These are phyloP conservation scores for Yamadazyma olivae DNA, from an alignment of 805 yeast genomes.

Conservation along the genomic window DNA sequence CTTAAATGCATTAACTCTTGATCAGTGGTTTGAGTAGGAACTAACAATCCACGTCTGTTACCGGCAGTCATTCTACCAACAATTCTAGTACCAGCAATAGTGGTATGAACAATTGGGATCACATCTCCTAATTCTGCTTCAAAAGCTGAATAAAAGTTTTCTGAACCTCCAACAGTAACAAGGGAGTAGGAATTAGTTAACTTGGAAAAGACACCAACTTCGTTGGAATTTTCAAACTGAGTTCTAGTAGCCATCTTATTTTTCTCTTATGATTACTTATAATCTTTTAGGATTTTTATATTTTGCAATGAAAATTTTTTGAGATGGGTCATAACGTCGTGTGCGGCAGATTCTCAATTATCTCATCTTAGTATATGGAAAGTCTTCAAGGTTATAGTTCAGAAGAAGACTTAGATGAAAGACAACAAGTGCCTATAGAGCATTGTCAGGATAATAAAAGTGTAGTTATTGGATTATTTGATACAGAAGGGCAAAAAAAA, in stretches of 20 bases:
- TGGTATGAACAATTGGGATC: conserved; percentile 93
- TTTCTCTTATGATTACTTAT: too few species aligned
- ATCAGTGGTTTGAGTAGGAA: conserved; percentile 97
- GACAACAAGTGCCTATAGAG: too few species aligned
- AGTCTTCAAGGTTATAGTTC: conserved; percentile 5
- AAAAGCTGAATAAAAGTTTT: conserved; percentile 80
- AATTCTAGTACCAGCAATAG: conserved; percentile 97
- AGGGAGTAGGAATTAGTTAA: conserved; percentile 94
- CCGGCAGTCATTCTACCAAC: conserved; percentile 99
- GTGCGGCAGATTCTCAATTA: conserved; percentile 5
- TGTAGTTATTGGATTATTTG: too few species aligned
- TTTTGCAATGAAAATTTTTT: conserved; percentile 2
- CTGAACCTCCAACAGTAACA: conserved; percentile 96
- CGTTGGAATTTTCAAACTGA: conserved; percentile 48
- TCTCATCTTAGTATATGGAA: conserved; percentile 8
- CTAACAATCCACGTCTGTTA: conserved; percentile 94
- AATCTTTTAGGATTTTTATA: too few species aligned
- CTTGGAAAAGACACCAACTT: conserved; percentile 90
- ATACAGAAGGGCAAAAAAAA: too few species aligned
- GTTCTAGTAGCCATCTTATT: conserved; percentile 46
- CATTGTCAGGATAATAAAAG: background rate
- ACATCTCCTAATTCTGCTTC: conserved; percentile 98
- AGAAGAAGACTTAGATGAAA: too few species aligned
- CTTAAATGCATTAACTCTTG: conserved; percentile 97
- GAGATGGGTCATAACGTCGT: conserved; percentile 4